These are phyloP conservation scores for Trametes sanguinea DNA, from an alignment of 768 basidiomycete genomes.

Conservation along the genomic window DNA sequence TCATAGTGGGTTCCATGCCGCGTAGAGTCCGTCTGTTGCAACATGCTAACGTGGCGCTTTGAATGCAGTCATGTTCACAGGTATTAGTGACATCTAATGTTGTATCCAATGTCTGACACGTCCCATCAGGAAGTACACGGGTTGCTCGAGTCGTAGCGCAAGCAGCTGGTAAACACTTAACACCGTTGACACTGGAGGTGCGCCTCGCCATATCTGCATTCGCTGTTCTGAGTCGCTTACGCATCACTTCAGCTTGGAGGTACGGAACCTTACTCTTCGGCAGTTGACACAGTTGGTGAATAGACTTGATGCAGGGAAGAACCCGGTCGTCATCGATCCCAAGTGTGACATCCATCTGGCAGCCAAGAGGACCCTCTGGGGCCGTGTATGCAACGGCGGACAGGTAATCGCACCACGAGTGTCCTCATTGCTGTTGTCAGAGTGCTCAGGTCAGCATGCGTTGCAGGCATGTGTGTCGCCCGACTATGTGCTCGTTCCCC, in stretches of 20 bases:
- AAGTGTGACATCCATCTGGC: constrained; percentile 60
- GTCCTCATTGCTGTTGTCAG: constrained; percentile 22
- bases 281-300: too few species aligned
- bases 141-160: constrained; percentile 67
- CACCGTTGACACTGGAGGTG: constrained; percentile 64
- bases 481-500: constrained; percentile 51
- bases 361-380: constrained; percentile 76
- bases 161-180: constrained; percentile 79
- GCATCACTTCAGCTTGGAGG: too few species aligned
- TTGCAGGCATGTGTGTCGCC: constrained; percentile 67
- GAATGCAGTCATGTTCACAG: constrained; percentile 20
- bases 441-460: background rate
- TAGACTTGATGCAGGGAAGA: constrained; percentile 63
- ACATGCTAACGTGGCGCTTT: background rate
- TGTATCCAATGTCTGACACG: background rate
- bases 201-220: constrained; percentile 41
- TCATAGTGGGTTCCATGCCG: constrained; percentile 46
- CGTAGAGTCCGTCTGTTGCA: background rate
- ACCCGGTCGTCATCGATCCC: constrained; percentile 63
- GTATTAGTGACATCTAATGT: background rate
- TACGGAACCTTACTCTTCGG: too few species aligned
- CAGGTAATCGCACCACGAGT: constrained; percentile 35
- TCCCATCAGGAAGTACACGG: constrained; percentile 41
- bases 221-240: too few species aligned
- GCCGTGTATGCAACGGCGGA: constrained; percentile 72